Conservation (phyloP, 306 rosid genomes). For the Lathyrus tuberosus region DNA sequence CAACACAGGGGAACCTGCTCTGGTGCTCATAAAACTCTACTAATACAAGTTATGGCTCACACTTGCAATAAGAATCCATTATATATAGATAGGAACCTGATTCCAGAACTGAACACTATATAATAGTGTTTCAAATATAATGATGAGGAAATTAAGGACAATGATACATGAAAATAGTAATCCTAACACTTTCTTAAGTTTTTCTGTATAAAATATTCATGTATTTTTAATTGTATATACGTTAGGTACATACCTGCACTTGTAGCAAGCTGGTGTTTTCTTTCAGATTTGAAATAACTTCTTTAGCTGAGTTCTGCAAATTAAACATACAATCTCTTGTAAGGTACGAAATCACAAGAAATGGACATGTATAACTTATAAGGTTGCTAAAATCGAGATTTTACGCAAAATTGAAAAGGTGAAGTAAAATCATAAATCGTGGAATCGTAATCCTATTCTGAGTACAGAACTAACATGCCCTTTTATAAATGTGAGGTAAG, state of each 20-base stretch:
- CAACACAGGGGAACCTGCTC: slow-evolving; percentile 11
- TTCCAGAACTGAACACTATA: slow-evolving; percentile 14
- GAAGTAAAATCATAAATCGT: too few relatives aligned
- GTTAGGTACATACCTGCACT: slow-evolving; percentile 61
- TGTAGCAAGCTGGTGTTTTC: slow-evolving; percentile 52
- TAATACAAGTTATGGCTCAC: slow-evolving; percentile 34
- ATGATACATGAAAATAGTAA: slow-evolving; percentile 15
- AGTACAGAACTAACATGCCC: too few relatives aligned
- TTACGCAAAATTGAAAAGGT: too few relatives aligned
- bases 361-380: too few relatives aligned
- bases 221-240: slow-evolving; percentile 24
- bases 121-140: slow-evolving; percentile 21
- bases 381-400: too few relatives aligned
- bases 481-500: too few relatives aligned
- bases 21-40: slow-evolving; percentile 27
- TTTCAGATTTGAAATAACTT: slow-evolving; percentile 51
- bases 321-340: slow-evolving; percentile 36
- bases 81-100: slow-evolving; percentile 19
- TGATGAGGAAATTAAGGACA: slow-evolving; percentile 20
- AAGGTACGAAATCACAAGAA: slow-evolving; percentile 29
- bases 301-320: slow-evolving; percentile 63
- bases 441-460: too few relatives aligned
- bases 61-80: slow-evolving; percentile 6
- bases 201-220: slow-evolving; percentile 26
- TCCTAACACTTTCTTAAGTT: slow-evolving; percentile 12